Evolutionary conservation across 768 basidiomycete species (phyloP), one percentile per base, ranked within the genome.

Genomic region (Mycena galopus): DNA sequence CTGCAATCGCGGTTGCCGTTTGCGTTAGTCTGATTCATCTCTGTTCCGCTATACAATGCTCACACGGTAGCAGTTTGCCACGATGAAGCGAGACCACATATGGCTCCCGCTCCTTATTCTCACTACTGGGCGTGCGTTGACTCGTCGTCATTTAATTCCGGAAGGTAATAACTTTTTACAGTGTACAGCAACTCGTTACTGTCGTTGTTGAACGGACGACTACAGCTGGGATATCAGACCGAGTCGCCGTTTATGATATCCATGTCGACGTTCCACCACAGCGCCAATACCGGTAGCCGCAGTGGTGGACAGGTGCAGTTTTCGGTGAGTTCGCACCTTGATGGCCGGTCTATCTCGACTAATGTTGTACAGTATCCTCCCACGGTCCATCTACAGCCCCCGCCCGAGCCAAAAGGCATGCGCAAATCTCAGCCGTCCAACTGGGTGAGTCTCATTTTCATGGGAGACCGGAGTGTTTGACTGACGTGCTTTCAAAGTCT

Each of bases 131-230:
- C 39, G 73, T 75, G 25, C 37, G 66, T 71, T 23, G 32, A 25
- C 21, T n/a, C 44, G 21, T 47, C 44, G 17, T 29, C 27, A 8
- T 16, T 42, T 9, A 39, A 23, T 17, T 12, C 21, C n/a, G 21
- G 44, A 47, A n/a, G 21, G 39, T 35, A 19, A 39, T 8, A 12
- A 17, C 62, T n/a, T 11, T n/a, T n/a, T n/a, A n/a, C 27, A 72
- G 71, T 75, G 16, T 75, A 75, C 50, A 69, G 67, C 64, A 75
- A 75, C 64, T 72, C 71, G 29, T 55, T 75, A 2, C 53, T 75
- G 4, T 75, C 74, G 3, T 53, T 75, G 35, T 65, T 75, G 32
- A 75, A 75, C 27, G 74, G 74, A 21, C 60, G 74, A 25, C 64
- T 75, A 8, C 67, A 72, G 10, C 65, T 75, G 16, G 70, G 67